A percentile compares a stretch with the other conserved stretches of the same genome.
phyloP scores from a whole-genome alignment of 768 basidiomycete species.

The Ephemerocybe angulata region DNA sequence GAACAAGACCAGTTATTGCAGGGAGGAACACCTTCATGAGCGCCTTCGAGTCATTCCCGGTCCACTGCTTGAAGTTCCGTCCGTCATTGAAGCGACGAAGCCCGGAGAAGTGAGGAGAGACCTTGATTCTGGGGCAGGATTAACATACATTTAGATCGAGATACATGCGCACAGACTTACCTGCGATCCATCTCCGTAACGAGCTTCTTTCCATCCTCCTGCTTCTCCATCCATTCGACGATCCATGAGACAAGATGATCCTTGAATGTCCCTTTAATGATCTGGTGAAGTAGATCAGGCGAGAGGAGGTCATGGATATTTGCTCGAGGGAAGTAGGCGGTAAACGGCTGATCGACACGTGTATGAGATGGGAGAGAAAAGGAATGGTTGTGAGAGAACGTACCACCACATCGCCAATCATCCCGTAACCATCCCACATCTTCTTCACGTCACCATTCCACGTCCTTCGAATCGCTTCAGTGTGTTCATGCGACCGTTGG shows the following conservation, averaged over 20 bases:
- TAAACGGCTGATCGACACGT: constrained; percentile 23
- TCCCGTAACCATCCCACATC: constrained; percentile 4
- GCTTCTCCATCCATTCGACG: constrained; percentile 21
- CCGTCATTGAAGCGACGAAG: constrained; percentile 25
- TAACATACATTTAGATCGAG: not conserved
- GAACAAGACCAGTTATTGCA: constrained; percentile 16
- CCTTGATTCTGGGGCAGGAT: not conserved
- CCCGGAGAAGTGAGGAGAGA: constrained; percentile 15
- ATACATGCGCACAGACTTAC: not conserved
- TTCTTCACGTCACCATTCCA: not conserved
- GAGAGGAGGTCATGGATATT: constrained; percentile 31
- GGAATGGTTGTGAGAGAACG: not conserved
- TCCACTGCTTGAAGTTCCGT: constrained; percentile 30
- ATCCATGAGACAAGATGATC: constrained; percentile 39
- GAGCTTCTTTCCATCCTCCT: not conserved
- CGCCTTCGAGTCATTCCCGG: constrained; percentile 32
- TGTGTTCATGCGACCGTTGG: not conserved
- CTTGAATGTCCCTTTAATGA: constrained; percentile 40
- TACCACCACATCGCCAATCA: not conserved
- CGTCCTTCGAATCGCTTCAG: not conserved
- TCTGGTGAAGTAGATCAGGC: constrained; percentile 33
- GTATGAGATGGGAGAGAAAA: not conserved
- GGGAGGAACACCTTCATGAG: constrained; percentile 30
- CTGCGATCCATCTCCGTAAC: not conserved
- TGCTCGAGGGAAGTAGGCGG: constrained; percentile 25